Base-by-base conservation (phyloP, 202 grass and related monocot species). In the Bolboschoenoplectus hybrid region DNA sequence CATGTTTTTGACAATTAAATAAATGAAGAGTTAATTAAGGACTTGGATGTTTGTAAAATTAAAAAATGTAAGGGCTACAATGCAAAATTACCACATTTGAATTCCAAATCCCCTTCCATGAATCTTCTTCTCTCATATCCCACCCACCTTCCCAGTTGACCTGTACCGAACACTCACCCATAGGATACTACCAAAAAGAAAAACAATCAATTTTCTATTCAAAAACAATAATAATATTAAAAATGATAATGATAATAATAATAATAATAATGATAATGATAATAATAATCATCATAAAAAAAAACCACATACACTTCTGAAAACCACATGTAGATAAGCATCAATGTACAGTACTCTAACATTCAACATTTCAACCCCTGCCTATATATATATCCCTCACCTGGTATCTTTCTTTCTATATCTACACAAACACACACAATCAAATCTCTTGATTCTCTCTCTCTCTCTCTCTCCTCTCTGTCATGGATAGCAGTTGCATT, bases 271-370 rank as follows among this genome's bases (percentile, higher is more conserved):
- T n/a, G n/a, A n/a, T 55, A 55, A 12, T 11, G 13, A 11, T 55
- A 55, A 55, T n/a, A 55, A 12, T 55, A 55, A 55, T 55, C 12
- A 14, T 55, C 10, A 45, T 13, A 5, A 13, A 19, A 53, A 69
- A 5, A 69, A 49, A 55, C 1, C 46, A 26, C 26, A 26, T 26
- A 26, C 11, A 69, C 47, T 55, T 84, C 79, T 39, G 16, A 82
- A 83, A 84, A 68, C 26, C 81, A 70, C 64, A 84, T 84, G 63
- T 70, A 84, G 81, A 84, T 84, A 70, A 70, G 63, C 43, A 84
- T 55, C 64, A 70, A 67, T 26, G 73, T 13, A 38, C 7, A 5
- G 32, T 5, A 67, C 41, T 67, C 41, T 50, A 8, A 63, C 45
- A 81, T 65, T 49, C 62, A 82, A 82, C 62, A 82, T 82, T 82